Conservation (phyloP, 1,284 basidiomycete species). For the Gymnopus androsaceus region DNA sequence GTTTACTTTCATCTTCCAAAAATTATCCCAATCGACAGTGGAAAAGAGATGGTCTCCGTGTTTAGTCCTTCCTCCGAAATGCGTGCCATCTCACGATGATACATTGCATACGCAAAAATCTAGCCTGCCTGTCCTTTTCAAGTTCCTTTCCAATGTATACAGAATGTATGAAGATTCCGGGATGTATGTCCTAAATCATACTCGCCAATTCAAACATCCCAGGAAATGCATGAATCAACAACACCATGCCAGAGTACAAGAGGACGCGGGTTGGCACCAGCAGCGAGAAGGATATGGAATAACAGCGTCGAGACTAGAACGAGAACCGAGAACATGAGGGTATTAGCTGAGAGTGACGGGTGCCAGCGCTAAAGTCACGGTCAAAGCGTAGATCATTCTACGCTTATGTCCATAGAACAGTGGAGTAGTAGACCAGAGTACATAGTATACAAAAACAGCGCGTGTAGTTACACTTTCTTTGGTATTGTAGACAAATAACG, state of each 20-base stretch:
- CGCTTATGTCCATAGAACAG: too few species aligned
- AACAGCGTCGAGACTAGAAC: neutral
- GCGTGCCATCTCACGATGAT: constrained; percentile 72
- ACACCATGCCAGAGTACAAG: constrained; percentile 94
- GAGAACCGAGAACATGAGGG: neutral
- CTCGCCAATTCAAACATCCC: constrained; percentile 73
- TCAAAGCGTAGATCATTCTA: too few species aligned
- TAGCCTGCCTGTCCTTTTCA: constrained; percentile 75
- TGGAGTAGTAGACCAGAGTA: too few species aligned
- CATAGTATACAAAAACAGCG: too few species aligned
- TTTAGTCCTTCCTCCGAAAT: constrained; percentile 38
- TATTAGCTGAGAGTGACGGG: neutral
- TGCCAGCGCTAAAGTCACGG: too few species aligned
- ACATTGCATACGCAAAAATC: constrained; percentile 66
- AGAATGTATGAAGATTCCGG: constrained; percentile 86
- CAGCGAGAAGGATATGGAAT: neutral
- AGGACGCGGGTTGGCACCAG: constrained; percentile 45
- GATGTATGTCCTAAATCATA: constrained; percentile 70
- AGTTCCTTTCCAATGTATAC: constrained; percentile 71
- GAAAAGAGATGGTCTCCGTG: constrained; percentile 7
- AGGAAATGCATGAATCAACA: constrained; percentile 64
- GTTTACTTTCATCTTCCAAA: constrained; percentile 42
- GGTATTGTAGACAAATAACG: too few species aligned
- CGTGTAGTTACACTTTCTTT: too few species aligned
- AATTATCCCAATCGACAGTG: constrained; percentile 50